phyloP scores from a whole-genome alignment of 306 rosid genomes.

The Vicia sativa region DNA sequence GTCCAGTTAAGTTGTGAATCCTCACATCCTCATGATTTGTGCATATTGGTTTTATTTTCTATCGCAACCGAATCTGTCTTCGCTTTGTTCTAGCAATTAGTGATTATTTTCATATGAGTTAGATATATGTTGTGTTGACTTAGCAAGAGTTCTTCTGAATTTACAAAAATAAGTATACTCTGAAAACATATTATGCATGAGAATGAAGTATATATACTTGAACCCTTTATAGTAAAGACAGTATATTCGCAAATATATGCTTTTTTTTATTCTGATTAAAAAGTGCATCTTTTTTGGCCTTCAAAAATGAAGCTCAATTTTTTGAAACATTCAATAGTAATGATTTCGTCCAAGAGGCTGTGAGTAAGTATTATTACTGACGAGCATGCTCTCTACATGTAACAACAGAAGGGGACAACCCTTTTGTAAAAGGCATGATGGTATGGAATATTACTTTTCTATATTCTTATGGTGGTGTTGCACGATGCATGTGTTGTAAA shows the following conservation, averaged over 20 bases:
- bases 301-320: not conserved
- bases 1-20: conserved; percentile 9
- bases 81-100: conserved; percentile 11
- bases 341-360: not conserved
- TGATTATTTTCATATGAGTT: conserved; percentile 1
- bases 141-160: not conserved
- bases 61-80: not conserved
- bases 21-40: conserved; percentile 7
- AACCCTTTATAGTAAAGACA: not conserved
- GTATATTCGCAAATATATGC: not conserved
- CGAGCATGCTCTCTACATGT: not conserved
- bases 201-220: not conserved
- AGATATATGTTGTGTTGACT: too few species aligned
- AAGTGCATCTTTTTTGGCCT: not conserved
- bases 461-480: not conserved
- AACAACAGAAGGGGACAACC: conserved; percentile 8
- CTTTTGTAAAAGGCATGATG: not conserved
- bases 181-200: not conserved
- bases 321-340: not conserved
- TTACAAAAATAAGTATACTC: not conserved
- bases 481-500: not conserved
- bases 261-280: not conserved
- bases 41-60: conserved; percentile 34
- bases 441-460: not conserved
- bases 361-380: not conserved